A percentile compares a stretch with the other conserved stretches of the same genome.
These are phyloP conservation scores for Schizopora paradoxa DNA, from an alignment of 1,284 basidiomycete species.

Conservation along the genomic window DNA sequence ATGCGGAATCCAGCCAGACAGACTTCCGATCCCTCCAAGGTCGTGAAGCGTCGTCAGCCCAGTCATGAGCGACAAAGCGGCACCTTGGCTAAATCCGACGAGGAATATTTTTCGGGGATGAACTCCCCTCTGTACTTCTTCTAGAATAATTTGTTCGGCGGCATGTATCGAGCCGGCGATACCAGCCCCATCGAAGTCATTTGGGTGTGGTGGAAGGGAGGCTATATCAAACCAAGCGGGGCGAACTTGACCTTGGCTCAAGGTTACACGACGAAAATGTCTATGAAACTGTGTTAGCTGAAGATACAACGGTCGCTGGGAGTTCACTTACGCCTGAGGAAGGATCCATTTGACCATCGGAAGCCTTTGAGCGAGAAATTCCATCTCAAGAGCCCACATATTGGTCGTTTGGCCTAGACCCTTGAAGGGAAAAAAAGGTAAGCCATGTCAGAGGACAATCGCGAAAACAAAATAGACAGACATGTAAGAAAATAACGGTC, in stretches of 20 bases:
- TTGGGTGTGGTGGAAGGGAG: conserved; percentile 32
- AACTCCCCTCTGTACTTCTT: conserved; percentile 34
- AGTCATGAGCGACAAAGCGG: conserved; percentile 34
- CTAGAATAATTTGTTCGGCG: conserved; percentile 36
- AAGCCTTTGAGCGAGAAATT: conserved; percentile 31
- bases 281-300: conserved; percentile 12
- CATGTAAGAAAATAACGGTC: conserved; percentile 36
- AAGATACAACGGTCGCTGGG: not conserved
- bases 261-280: conserved; percentile 28
- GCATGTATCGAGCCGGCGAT: conserved; percentile 33
- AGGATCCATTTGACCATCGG: conserved; percentile 39
- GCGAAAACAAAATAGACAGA: no score
- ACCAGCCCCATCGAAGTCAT: conserved; percentile 35
- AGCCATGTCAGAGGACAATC: no score
- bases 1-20: conserved; percentile 42
- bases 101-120: conserved; percentile 35
- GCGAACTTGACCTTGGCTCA: conserved; percentile 29
- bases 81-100: conserved; percentile 43
- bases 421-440: conserved; percentile 22
- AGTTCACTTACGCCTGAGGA: conserved; percentile 37
- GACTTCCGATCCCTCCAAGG: conserved; percentile 38
- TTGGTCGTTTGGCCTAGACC: conserved; percentile 36
- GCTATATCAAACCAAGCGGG: conserved; percentile 43
- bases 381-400: conserved; percentile 31
- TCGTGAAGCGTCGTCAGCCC: conserved; percentile 37